Conservation (phyloP, 2,329 filamentous ascomycete genomes). For the Metarhizium guizhouense region DNA sequence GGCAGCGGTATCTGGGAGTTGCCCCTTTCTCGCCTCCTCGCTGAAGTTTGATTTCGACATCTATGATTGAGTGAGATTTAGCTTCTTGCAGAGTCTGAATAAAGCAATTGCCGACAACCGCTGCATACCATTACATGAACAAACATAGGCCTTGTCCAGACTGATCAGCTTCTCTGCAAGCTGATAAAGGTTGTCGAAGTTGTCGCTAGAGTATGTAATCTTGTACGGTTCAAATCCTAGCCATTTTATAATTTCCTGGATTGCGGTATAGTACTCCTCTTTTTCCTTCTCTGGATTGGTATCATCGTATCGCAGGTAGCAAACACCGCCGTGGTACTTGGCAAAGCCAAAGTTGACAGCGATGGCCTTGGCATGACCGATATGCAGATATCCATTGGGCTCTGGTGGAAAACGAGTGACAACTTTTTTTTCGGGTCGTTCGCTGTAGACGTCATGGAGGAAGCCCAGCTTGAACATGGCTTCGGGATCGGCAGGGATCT, state of each 20-base stretch:
- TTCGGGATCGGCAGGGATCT: conserved; percentile 37
- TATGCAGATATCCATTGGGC: conserved; percentile 89
- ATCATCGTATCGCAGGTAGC: conserved; percentile 63
- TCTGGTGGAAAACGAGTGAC: conserved; percentile 73
- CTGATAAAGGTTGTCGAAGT: conserved; percentile 77
- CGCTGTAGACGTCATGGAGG: conserved; percentile 61
- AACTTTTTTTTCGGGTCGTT: conserved; percentile 52
- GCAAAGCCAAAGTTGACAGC: conserved; percentile 96
- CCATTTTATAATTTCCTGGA: conserved; percentile 82
- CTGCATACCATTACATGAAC: conserved; percentile 66
- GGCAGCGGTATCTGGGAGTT: conserved; percentile 66
- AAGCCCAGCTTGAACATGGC: conserved; percentile 77
- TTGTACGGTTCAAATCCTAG: conserved; percentile 42
- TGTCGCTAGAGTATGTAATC: conserved; percentile 79
- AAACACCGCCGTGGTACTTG: conserved; percentile 61
- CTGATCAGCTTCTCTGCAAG: conserved; percentile 73
- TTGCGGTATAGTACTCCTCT: conserved; percentile 81
- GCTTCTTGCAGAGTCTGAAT: neutral
- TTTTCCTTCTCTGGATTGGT: conserved; percentile 94
- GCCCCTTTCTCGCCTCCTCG: conserved; percentile 67
- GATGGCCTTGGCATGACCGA: conserved; percentile 93
- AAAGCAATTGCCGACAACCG: neutral
- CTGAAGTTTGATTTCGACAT: conserved; percentile 77
- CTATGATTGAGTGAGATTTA: conserved; percentile 17
- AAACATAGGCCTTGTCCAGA: conserved; percentile 65